Conservation (phyloP, 345 rosid genomes). For the Brassica incana region DNA sequence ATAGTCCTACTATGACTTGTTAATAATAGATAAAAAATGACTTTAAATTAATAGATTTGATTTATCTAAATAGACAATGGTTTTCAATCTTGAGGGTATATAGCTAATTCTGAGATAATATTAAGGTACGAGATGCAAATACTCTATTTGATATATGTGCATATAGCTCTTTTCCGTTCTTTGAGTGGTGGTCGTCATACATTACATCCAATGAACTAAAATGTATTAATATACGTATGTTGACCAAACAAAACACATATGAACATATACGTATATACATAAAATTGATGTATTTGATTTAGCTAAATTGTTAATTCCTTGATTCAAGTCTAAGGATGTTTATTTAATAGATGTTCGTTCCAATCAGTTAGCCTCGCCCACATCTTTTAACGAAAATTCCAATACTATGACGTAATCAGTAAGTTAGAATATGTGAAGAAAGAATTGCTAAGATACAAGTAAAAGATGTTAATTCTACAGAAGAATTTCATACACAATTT, state of each 20-base stretch:
- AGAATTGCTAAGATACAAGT: neutral
- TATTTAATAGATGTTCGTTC: neutral
- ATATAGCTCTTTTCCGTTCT: neutral
- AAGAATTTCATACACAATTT: neutral
- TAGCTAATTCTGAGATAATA: neutral
- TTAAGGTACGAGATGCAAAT: too few species aligned
- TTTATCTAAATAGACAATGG: constrained; percentile 2
- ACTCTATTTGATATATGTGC: constrained; percentile 1
- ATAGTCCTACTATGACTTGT: too few species aligned
- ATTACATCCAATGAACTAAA: constrained; percentile 12
- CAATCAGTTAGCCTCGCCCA: neutral
- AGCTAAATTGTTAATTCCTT: neutral
- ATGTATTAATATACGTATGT: neutral
- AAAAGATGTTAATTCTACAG: neutral
- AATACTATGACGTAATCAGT: neutral
- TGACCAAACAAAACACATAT: neutral
- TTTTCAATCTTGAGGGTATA: neutral
- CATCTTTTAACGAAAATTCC: neutral
- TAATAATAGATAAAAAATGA: too few species aligned
- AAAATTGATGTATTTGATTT: neutral
- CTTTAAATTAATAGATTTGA: too few species aligned
- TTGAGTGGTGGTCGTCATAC: neutral
- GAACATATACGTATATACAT: neutral
- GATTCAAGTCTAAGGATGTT: neutral
- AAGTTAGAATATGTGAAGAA: neutral